Base-by-base conservation (phyloP, 2,329 filamentous ascomycete species). In the Sarocladium strictum region DNA sequence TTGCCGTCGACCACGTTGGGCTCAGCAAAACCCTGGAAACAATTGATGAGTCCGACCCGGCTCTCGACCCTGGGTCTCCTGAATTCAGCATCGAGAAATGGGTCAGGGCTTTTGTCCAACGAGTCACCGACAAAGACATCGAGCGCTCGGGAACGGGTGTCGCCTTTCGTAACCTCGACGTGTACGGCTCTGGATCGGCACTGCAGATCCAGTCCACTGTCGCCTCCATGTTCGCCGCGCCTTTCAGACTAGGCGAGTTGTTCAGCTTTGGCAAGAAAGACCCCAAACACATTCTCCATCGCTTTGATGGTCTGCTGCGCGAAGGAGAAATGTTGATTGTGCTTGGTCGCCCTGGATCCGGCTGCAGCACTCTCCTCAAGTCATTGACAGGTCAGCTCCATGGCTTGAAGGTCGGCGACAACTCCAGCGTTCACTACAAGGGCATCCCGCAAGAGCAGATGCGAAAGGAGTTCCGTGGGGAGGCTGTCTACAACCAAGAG, bases 401-500 rank as follows among this genome's bases (percentile, higher is more conserved):
- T 49, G 84, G 84, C 0, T 69, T 87, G 19, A 67, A 75, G 11
- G 61, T 85, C 2, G 79, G 77, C 23, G 63, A 76, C 0, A 55
- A 71, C 1, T 79, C 81, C 0, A 62, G 63, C 0, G 74, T 89
- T 21, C 78, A 85, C 62, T 89, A 87, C 66, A 79, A 86, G 54
- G 85, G 84, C 19, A 78, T 79, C n/a, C 65, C 75, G 0, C 74
- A 76, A 57, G 64, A 72, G 55, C 66, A 73, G 54, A 84, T 85
- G 76, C 72, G 73, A 50, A 75, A 76, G 56, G 76, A 85, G 61
- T 87, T 85, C 62, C 78, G 81, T 56, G 84, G 83, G 38, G 84
- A 84, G 67, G 77, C 85, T 1, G 74, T 89, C 12, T 92, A 93
- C 66, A 90, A 90, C 60, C 85, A 89, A 14, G 89, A 93, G 69